Evolutionary conservation across 768 basidiomycete genomes (phyloP), one percentile per base, ranked within the genome.

Genomic region (Tremella yokohamensis): DNA sequence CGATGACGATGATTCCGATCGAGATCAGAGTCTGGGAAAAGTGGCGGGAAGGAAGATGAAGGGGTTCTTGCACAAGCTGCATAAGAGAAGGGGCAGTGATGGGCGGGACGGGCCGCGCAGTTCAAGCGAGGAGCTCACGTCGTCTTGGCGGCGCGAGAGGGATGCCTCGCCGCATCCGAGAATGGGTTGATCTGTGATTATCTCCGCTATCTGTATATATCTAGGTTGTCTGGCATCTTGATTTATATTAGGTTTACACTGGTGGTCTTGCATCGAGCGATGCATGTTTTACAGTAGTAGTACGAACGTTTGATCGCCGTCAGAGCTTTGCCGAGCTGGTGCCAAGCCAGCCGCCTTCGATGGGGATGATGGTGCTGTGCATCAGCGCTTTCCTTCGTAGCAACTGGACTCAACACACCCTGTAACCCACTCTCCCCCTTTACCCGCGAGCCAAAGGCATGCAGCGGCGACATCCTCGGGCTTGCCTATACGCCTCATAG

Each of bases 401-500:
- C 45, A 22, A 19, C 4, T n/a, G n/a, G n/a, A n/a, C n/a, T n/a
- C 20, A 15, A 67, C 76, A 60, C 49, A 77, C 71, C 78, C 86
- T 37, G 82, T 87, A 47, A 87, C 80, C 74, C 81, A 87, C 18
- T 83, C 79, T 0, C 83, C 85, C 0, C 84, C 85, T 37, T 80
- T 79, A 53, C 83, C 82, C 12, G 83, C 78, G 15, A 87, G 78
- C 79, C 82, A 88, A 56, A 87, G 64, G 42, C 82, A 84, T 16
- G 84, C 79, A 0, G 84, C 85, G 0, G 81, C 84, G 20, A 87
- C 81, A 65, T 87, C 86, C 66, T 86, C 84, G 1, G 83, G 81
- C 18, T 78, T 79, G 3, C 87, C 86, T 48, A 87, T 81, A 9
- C 84, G 78, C 15, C 76, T 78, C 52, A 82, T 74, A 1, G 85